Evolutionary conservation across 116 monocot genomes (phyloP).

Genomic region (Dioscorea cayenensis): DNA sequence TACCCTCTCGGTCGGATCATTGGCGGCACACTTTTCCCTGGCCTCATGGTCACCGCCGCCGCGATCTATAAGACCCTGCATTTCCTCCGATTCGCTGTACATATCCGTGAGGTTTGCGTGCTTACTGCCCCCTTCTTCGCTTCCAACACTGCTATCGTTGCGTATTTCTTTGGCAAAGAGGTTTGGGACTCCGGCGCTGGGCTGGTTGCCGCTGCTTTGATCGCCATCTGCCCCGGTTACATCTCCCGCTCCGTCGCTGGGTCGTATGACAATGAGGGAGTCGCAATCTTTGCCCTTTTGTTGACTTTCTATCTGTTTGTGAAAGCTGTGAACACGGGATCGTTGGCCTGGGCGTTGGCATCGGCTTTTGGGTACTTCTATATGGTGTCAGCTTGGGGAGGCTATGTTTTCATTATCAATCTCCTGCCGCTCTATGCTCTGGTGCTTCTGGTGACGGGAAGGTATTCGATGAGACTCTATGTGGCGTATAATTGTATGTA

Average conservation of each 20-base stretch:
- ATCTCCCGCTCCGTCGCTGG: conserved; percentile 96
- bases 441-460: conserved; percentile 81
- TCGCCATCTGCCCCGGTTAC: conserved; percentile 92
- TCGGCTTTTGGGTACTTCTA: conserved; percentile 94
- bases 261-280: conserved; percentile 91
- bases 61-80: conserved; percentile 47
- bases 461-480: conserved; percentile 96
- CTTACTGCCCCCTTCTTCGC: conserved; percentile 96
- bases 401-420: conserved; percentile 95
- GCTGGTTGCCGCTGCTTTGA: conserved; percentile 76
- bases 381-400: conserved; percentile 99
- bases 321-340: conserved; percentile 94
- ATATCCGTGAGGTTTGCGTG: conserved; percentile 96
- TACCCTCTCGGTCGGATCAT: conserved; percentile 95
- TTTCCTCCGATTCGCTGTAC: conserved; percentile 64
- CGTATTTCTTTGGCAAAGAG: conserved; percentile 92
- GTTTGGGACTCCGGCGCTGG: conserved; percentile 90
- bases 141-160: conserved; percentile 81
- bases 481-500: conserved; percentile 92
- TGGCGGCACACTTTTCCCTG: conserved; percentile 94
- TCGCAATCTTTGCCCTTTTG: conserved; percentile 93
- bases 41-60: conserved; percentile 96
- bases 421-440: conserved; percentile 82
- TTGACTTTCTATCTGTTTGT: conserved; percentile 93
- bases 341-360: conserved; percentile 69